Percentiles rank a stretch among this genome's conserved stretches.
These are phyloP conservation scores for Russula lepida DNA, from an alignment of 768 basidiomycete species.

Conservation along the genomic window DNA sequence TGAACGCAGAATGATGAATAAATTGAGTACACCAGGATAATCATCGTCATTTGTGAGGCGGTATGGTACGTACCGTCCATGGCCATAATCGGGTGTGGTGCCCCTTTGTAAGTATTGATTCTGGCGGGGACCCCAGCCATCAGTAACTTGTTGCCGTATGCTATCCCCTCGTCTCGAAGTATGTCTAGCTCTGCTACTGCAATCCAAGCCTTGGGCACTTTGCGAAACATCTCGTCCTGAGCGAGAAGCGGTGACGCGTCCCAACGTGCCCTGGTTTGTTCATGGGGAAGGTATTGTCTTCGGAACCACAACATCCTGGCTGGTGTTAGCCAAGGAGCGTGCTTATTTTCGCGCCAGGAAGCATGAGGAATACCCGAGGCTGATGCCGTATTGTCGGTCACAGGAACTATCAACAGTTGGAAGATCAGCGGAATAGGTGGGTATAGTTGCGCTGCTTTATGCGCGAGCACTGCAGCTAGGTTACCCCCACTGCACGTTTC, in stretches of 20 bases:
- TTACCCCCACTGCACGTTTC: constrained; percentile 50
- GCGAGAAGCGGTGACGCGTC: constrained; percentile 67
- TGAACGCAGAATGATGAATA: neutral
- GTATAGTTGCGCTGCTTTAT: constrained; percentile 45
- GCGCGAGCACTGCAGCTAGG: constrained; percentile 54
- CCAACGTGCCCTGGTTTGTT: constrained; percentile 53
- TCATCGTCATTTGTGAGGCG: neutral
- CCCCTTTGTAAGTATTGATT: constrained; percentile 48
- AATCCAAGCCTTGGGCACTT: constrained; percentile 52
- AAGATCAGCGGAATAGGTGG: constrained; percentile 49
- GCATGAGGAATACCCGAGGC: constrained; percentile 30
- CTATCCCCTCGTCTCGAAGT: constrained; percentile 55
- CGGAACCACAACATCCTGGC: constrained; percentile 71
- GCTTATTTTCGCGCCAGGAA: constrained; percentile 49
- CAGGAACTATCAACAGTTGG: constrained; percentile 63
- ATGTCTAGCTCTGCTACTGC: constrained; percentile 60
- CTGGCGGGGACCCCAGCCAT: constrained; percentile 46
- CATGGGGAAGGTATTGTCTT: constrained; percentile 56
- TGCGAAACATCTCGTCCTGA: constrained; percentile 42
- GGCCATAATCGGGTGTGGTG: constrained; percentile 65
- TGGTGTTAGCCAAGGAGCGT: constrained; percentile 52
- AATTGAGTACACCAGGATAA: constrained; percentile 2
- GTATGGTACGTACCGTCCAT: constrained; percentile 51
- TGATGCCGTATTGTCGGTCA: constrained; percentile 61
- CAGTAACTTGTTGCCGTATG: constrained; percentile 50